Evolutionary conservation across 73 alveolate genomes (phyloP), one percentile per base, ranked within the genome.

Genomic region (Breviolum minutum): DNA sequence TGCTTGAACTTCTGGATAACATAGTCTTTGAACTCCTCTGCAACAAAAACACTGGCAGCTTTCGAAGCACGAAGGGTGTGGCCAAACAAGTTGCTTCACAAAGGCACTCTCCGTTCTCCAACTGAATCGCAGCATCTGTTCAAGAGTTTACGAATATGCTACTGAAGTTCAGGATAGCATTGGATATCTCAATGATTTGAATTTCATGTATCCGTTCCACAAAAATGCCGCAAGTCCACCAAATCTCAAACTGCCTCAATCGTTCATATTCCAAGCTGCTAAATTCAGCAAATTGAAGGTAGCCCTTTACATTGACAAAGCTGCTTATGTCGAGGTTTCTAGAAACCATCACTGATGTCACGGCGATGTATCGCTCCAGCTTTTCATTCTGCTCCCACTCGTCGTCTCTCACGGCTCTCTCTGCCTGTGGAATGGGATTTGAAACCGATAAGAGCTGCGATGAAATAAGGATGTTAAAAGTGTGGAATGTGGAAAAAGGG

Each of bases 11-110:
- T 92, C 90, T 24, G 26, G 62, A 92, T 89, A 1, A 92, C 69
- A 62, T 74, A n/a, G 61, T 92, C 98, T 26, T 92, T 92, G 98
- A 74, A 92, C 81, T 92, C 98, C 98, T 92, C 69, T 70, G 29
- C 19, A 2, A 24, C 27, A 16, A 6, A 61, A 24, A 14, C 1
- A 73, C 10, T 19, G n/a, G 32, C 48, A 13, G 40, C 83, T 73
- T 14, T 24, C 12, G 54, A 40, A 40, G 54, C 54, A 40, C 54
- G 5, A 40, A 40, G 54, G 54, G 54, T 40, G 3, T 40, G 54
- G 54, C 54, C n/a, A n/a, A n/a, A n/a, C n/a, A n/a, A n/a, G n/a
- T n/a, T n/a, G n/a, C 54, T 40, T 40, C 54, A 40, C 54, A 40
- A 40, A 40, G 54, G 54, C 3, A 40, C n/a, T n/a, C n/a, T n/a